phyloP scores from a whole-genome alignment of 1,139 yeast species.

The Yamadazyma spencermartinsiae region DNA sequence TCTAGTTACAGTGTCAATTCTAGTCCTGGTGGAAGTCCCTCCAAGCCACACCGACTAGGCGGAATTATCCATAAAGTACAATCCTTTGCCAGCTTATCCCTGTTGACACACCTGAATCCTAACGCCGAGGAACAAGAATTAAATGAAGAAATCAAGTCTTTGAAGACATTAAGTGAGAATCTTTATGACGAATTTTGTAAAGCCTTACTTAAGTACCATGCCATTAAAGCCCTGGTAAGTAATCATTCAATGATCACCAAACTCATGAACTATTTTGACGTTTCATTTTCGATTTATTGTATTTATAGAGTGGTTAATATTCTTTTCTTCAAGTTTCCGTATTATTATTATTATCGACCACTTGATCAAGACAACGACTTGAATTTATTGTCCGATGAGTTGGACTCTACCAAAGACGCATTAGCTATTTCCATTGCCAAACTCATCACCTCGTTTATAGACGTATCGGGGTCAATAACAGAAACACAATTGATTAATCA shows the following conservation, averaged over 20 bases:
- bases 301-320: constrained; percentile 59
- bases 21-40: constrained; percentile 1
- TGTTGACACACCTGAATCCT: constrained; percentile 1
- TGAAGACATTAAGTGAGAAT: constrained; percentile 26
- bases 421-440: constrained; percentile 67
- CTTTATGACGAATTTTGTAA: constrained; percentile 33
- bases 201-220: constrained; percentile 18
- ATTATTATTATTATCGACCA: constrained; percentile 12
- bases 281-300: constrained; percentile 59
- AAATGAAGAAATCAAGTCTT: constrained; percentile 35
- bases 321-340: constrained; percentile 40
- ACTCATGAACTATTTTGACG: constrained; percentile 17
- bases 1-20: neutral
- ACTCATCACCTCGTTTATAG: constrained; percentile 26
- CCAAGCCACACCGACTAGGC: constrained; percentile 16
- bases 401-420: constrained; percentile 47
- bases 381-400: neutral
- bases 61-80: constrained; percentile 41
- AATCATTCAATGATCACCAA: constrained; percentile 1
- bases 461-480: constrained; percentile 25
- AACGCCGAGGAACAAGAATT: constrained; percentile 30
- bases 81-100: constrained; percentile 40
- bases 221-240: constrained; percentile 11
- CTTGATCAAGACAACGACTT: constrained; percentile 12
- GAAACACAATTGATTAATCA: constrained; percentile 62